Evolutionary conservation across 2,329 filamentous ascomycete genomes (phyloP).

Genomic region (Colletotrichum tropicicola): DNA sequence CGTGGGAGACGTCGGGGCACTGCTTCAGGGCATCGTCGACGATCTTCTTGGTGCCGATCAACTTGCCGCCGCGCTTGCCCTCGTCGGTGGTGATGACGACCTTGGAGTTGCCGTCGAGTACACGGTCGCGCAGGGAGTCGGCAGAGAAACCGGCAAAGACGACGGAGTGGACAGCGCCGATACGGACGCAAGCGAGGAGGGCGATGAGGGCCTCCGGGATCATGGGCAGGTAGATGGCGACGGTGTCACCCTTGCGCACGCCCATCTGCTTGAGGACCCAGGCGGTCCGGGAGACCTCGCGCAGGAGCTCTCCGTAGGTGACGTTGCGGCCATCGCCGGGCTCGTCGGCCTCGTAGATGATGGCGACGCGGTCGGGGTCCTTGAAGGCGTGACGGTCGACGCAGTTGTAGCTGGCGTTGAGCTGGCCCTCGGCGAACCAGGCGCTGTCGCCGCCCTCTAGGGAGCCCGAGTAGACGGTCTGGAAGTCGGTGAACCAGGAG

Average conservation of each 20-base stretch:
- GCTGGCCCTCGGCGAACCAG: conserved; percentile 92
- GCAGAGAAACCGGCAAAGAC: conserved; percentile 98
- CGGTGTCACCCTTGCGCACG: conserved; percentile 95
- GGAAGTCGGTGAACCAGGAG: conserved; percentile 89
- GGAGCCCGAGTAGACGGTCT: conserved; percentile 84
- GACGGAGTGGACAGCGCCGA: conserved; percentile 96
- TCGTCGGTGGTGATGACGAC: conserved; percentile 98
- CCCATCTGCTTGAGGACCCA: conserved; percentile 94
- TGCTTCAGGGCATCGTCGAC: conserved; percentile 97
- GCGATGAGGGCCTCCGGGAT: conserved; percentile 95
- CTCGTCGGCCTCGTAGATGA: conserved; percentile 99
- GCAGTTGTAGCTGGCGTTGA: conserved; percentile 98
- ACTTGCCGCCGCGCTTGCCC: conserved; percentile 96
- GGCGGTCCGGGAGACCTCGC: conserved; percentile 87
- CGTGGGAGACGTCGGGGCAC: conserved; percentile 86
- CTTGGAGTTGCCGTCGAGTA: conserved; percentile 88
- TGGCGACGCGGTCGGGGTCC: conserved; percentile 90
- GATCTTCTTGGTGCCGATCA: conserved; percentile 98
- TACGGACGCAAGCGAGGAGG: conserved; percentile 89
- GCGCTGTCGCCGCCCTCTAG: conserved; percentile 84
- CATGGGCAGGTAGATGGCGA: conserved; percentile 98
- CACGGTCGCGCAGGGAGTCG: conserved; percentile 93
- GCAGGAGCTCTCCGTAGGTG: conserved; percentile 91
- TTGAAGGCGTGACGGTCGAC: conserved; percentile 97
- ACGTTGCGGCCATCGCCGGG: conserved; percentile 85